These are phyloP conservation scores for Fomes fomentarius DNA, from an alignment of 1,284 basidiomycete species.

Conservation along the genomic window DNA sequence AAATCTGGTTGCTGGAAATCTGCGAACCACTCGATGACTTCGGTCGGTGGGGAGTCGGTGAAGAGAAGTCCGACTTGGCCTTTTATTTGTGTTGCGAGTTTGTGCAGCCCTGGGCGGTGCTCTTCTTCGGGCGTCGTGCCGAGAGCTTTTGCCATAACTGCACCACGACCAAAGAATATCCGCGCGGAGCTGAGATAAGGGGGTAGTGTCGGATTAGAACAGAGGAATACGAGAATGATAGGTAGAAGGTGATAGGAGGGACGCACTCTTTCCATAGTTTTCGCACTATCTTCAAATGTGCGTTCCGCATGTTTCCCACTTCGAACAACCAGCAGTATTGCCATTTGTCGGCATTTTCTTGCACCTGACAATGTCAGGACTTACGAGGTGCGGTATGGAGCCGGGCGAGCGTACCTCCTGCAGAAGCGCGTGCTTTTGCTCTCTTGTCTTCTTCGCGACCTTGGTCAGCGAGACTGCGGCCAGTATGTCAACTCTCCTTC, in stretches of 20 bases:
- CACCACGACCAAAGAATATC: constrained; percentile 92
- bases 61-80: constrained; percentile 94
- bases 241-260: constrained; percentile 8
- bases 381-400: not conserved
- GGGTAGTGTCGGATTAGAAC: not conserved
- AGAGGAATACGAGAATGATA: not conserved
- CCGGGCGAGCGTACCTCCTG: constrained; percentile 61
- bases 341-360: constrained; percentile 83
- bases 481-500: constrained; percentile 1
- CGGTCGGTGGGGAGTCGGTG: constrained; percentile 85
- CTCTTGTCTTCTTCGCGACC: constrained; percentile 79
- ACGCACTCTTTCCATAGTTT: constrained; percentile 91
- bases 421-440: constrained; percentile 86
- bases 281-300: constrained; percentile 92
- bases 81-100: constrained; percentile 87
- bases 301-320: constrained; percentile 94
- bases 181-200: constrained; percentile 69
- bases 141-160: constrained; percentile 96
- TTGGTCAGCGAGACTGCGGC: constrained; percentile 73
- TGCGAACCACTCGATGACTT: constrained; percentile 94
- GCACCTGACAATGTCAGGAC: constrained; percentile 53
- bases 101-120: constrained; percentile 78
- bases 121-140: constrained; percentile 89
- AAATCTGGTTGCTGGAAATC: constrained; percentile 91
- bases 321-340: constrained; percentile 95